A percentile compares a stretch with the other conserved stretches of the same genome.
These are phyloP conservation scores for Hypoxylon sp. DNA, from an alignment of 2,329 filamentous ascomycete species.

Conservation along the genomic window DNA sequence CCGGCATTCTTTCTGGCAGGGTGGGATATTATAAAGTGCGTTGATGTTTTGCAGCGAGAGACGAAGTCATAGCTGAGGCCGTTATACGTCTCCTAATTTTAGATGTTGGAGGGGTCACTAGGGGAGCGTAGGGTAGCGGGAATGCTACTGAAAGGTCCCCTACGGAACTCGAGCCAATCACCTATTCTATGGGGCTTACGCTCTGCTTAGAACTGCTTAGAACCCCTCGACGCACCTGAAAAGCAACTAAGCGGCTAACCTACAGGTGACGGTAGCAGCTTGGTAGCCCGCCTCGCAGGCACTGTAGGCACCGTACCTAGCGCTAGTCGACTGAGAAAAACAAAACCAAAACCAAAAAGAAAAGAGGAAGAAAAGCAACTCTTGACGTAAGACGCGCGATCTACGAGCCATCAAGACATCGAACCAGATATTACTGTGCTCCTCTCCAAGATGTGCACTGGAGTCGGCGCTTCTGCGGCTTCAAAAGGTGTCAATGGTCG, in stretches of 20 bases:
- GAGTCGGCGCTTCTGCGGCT: conserved; percentile 34
- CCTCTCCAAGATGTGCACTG: conserved; percentile 1
- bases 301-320: too few species aligned
- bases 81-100: background rate
- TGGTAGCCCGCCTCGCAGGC: too few species aligned
- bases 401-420: background rate
- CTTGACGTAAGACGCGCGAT: background rate
- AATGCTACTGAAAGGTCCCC: background rate
- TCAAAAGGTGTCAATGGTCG: too few species aligned
- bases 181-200: conserved; percentile 5
- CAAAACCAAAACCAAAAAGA: too few species aligned
- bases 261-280: too few species aligned
- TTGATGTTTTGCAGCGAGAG: background rate
- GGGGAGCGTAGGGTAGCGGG: too few species aligned
- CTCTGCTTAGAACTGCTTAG: conserved; percentile 1
- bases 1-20: too few species aligned
- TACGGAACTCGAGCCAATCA: background rate
- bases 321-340: conserved; percentile 3
- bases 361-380: too few species aligned
- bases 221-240: background rate
- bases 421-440: too few species aligned
- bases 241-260: background rate
- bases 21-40: background rate
- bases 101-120: conserved; percentile 3
- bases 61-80: background rate